Evolutionary conservation across 1,284 basidiomycete species (phyloP).

Genomic region (Apiotrichum veenhuisii): DNA sequence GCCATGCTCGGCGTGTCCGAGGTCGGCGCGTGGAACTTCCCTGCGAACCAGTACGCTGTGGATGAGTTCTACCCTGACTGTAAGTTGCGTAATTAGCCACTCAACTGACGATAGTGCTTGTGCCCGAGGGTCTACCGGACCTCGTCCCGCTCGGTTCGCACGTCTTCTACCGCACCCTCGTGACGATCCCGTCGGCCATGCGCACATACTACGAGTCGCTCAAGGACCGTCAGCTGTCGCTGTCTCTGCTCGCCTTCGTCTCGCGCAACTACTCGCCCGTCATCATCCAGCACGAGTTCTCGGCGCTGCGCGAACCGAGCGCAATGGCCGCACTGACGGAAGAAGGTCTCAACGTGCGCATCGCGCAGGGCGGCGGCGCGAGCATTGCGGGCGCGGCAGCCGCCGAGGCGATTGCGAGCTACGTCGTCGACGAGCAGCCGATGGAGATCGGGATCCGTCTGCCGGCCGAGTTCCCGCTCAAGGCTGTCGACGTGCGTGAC

Average conservation of each 20-base stretch:
- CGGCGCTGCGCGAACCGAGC: conserved; percentile 65
- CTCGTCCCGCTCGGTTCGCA: conserved; percentile 71
- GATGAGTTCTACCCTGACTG: conserved; percentile 71
- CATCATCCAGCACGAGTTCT: conserved; percentile 77
- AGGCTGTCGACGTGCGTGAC: conserved; percentile 82
- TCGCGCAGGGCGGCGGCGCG: conserved; percentile 64
- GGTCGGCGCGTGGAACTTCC: conserved; percentile 48
- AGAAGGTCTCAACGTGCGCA: conserved; percentile 77
- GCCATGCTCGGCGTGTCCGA: conserved; percentile 57
- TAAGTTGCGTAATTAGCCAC: not conserved
- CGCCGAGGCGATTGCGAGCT: conserved; percentile 55
- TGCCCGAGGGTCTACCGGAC: conserved; percentile 58
- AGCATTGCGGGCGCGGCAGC: conserved; percentile 59
- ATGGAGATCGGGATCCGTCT: conserved; percentile 87
- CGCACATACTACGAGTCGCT: conserved; percentile 80
- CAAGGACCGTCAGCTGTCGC: conserved; percentile 81
- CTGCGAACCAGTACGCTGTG: conserved; percentile 67
- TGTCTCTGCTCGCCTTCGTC: conserved; percentile 72
- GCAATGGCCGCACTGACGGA: conserved; percentile 65
- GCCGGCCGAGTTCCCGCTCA: conserved; percentile 86
- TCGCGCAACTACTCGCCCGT: conserved; percentile 85
- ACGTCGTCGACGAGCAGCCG: conserved; percentile 88
- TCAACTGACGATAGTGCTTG: conserved; percentile 53
- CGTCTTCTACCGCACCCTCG: conserved; percentile 78
- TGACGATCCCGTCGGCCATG: conserved; percentile 75